Percentiles rank a stretch among this genome's conserved stretches.
These are phyloP conservation scores for Pulicaria dysenterica DNA, from an alignment of 129 eudicot species.

Conservation along the genomic window DNA sequence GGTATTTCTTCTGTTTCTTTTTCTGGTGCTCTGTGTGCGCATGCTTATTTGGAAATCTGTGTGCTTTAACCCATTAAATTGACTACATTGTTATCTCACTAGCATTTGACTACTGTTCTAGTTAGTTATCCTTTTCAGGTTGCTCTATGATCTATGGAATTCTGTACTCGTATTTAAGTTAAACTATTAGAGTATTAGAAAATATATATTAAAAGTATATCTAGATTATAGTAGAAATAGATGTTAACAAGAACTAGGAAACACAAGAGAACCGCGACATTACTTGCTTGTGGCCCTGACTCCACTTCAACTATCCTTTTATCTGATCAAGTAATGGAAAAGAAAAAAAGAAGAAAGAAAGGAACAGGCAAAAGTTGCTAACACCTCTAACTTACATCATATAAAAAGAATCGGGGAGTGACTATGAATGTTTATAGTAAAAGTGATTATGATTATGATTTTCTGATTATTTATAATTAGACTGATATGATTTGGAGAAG, in stretches of 20 bases:
- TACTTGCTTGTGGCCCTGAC: constrained; percentile 12
- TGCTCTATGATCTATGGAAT: background rate
- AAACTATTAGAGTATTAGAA: background rate
- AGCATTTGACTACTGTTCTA: background rate
- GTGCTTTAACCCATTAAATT: background rate
- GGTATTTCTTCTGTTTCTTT: constrained; percentile 46
- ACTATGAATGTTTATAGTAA: background rate
- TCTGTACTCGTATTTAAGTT: background rate
- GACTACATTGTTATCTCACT: constrained; percentile 13
- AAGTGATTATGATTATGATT: background rate
- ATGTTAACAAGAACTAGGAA: constrained; percentile 12
- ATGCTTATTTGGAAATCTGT: constrained; percentile 3
- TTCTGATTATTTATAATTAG: background rate
- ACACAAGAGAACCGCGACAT: constrained; percentile 7
- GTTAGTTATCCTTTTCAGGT: background rate
- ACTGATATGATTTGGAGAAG: background rate
- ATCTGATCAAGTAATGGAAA: constrained; percentile 6
- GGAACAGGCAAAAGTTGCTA: background rate
- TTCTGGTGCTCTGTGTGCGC: constrained; percentile 1
- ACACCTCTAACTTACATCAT: constrained; percentile 8
- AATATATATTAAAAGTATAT: background rate
- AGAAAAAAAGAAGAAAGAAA: no score
- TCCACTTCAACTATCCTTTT: background rate
- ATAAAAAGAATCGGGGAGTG: background rate
- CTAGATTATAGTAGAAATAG: background rate